A percentile compares a stretch with the other conserved stretches of the same genome.
phyloP scores from a whole-genome alignment of 441 rosid genomes.

The Pelargonium australe region DNA sequence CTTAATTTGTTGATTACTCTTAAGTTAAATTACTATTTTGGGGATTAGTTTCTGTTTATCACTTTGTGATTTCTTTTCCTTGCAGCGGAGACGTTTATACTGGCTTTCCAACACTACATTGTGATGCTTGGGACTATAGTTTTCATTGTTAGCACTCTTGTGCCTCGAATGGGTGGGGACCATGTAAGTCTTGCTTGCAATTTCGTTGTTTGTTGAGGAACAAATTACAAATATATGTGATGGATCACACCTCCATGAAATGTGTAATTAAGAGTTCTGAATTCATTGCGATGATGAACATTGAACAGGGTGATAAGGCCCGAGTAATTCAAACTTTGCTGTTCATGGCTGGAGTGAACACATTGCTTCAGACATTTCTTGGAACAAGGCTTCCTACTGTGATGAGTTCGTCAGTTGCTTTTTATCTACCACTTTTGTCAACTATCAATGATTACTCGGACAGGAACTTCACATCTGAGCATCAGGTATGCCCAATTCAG shows the following conservation, averaged over 20 bases:
- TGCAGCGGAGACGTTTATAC: constrained; percentile 56
- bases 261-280: too few relatives aligned
- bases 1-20: background rate
- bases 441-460: constrained; percentile 8
- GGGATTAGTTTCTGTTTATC: background rate
- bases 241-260: too few relatives aligned
- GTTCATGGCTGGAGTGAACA: constrained; percentile 80
- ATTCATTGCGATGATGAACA: background rate
- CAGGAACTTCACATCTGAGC: constrained; percentile 3
- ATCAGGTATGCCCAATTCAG: constrained; percentile 13
- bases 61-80: background rate
- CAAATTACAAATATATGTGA: too few relatives aligned
- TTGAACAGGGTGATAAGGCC: constrained; percentile 78
- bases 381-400: constrained; percentile 92
- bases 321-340: constrained; percentile 69
- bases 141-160: constrained; percentile 56
- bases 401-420: constrained; percentile 63
- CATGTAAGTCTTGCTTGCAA: constrained; percentile 39
- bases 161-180: constrained; percentile 76
- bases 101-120: constrained; percentile 88
- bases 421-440: constrained; percentile 7
- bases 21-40: background rate
- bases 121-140: constrained; percentile 87
- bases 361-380: constrained; percentile 69
- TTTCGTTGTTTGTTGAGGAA: background rate